A percentile compares a stretch with the other conserved stretches of the same genome.
Evolutionary conservation across 2,329 filamentous ascomycete species (phyloP).

Genomic region (Zymoseptoria ardabiliae): DNA sequence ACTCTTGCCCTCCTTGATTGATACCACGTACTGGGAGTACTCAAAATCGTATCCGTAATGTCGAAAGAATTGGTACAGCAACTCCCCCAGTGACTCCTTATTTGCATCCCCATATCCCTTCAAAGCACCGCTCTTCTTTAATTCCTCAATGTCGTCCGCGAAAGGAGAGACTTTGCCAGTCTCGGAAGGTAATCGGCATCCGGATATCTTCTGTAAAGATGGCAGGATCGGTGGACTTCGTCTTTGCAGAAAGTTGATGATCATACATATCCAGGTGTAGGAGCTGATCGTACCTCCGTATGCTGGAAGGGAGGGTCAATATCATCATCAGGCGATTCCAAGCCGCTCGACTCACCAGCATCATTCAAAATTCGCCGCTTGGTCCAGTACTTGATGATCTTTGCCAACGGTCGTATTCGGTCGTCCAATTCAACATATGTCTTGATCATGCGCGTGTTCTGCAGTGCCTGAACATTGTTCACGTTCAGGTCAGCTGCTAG

Average conservation of each 20-base stretch:
- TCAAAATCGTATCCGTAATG: conserved; percentile 92
- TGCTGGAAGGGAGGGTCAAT: conserved; percentile 45
- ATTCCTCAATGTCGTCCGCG: conserved; percentile 69
- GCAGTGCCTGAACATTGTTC: conserved; percentile 89
- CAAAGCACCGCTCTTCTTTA: conserved; percentile 41
- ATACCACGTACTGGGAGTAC: conserved; percentile 76
- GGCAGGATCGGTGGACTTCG: conserved; percentile 78
- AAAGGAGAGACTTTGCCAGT: conserved; percentile 69
- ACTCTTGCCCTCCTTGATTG: conserved; percentile 72
- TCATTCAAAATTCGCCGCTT: conserved; percentile 89
- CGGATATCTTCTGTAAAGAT: conserved; percentile 67
- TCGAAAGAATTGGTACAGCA: conserved; percentile 94
- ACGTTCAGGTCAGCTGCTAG: conserved; percentile 97
- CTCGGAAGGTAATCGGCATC: conserved; percentile 52
- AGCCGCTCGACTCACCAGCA: conserved; percentile 59
- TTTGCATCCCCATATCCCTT: conserved; percentile 70
- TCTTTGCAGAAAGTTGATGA: conserved; percentile 90
- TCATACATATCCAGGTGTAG: conserved; percentile 98
- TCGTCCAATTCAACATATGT: conserved; percentile 93
- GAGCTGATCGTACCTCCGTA: conserved; percentile 92
- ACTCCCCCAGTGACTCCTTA: conserved; percentile 69
- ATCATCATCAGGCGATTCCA: not conserved
- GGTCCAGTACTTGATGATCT: conserved; percentile 98
- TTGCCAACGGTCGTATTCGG: conserved; percentile 81
- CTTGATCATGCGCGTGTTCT: conserved; percentile 96